A percentile compares a stretch with the other conserved stretches of the same genome.
These are phyloP conservation scores for Starmerella stellata DNA, from an alignment of 805 yeast species.

Conservation along the genomic window DNA sequence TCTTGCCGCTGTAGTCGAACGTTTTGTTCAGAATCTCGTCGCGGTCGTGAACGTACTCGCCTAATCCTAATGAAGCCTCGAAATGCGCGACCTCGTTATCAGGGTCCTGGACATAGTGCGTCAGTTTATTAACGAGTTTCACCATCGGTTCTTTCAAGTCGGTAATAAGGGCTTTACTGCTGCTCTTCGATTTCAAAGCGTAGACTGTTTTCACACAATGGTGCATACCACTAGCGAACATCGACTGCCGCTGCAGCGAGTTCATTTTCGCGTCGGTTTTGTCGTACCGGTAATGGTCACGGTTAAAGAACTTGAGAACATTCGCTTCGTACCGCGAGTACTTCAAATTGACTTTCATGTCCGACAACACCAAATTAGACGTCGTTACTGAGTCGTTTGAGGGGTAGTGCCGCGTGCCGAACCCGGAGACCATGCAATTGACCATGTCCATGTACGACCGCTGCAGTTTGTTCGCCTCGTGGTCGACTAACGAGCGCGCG, in stretches of 20 bases:
- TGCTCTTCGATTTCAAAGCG: constrained; percentile 18
- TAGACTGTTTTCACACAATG: constrained; percentile 54
- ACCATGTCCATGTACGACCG: constrained; percentile 28
- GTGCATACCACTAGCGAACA: constrained; percentile 47
- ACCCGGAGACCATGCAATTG: constrained; percentile 33
- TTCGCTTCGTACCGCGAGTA: constrained; percentile 47
- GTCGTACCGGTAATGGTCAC: neutral
- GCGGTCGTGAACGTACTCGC: neutral
- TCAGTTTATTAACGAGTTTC: neutral
- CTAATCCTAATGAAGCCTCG: neutral
- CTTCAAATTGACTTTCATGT: constrained; percentile 29
- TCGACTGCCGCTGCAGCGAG: constrained; percentile 34
- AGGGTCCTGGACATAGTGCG: neutral
- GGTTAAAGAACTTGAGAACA: neutral
- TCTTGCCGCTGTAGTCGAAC: neutral
- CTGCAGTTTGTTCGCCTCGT: constrained; percentile 28
- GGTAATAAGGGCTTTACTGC: neutral
- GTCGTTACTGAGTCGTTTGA: neutral
- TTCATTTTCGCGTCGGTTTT: constrained; percentile 12
- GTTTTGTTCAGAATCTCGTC: neutral
- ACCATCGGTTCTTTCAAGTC: constrained; percentile 1
- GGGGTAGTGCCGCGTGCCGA: constrained; percentile 27
- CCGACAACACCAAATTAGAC: constrained; percentile 20
- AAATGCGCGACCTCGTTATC: neutral
- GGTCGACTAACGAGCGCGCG: constrained; percentile 17